These are phyloP conservation scores for Acer campestre DNA, from an alignment of 345 rosid species.

Conservation along the genomic window DNA sequence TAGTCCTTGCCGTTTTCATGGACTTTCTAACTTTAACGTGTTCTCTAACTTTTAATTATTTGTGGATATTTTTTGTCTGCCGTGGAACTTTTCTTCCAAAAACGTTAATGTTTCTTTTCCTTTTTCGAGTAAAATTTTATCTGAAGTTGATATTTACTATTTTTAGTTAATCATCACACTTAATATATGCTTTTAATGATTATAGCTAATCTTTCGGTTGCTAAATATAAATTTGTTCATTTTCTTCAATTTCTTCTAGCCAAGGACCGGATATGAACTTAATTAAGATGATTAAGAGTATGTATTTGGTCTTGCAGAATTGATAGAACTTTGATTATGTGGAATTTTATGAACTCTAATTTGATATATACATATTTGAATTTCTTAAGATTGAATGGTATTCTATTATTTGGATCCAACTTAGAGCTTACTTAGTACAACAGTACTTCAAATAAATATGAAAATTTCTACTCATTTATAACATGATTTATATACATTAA, in stretches of 20 bases:
- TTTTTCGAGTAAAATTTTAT: background rate
- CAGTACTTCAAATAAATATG: background rate
- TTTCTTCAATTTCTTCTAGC: background rate
- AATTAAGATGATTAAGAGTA: background rate
- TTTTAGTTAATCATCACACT: background rate
- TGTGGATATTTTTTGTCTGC: background rate
- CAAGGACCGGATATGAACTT: background rate
- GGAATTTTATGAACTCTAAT: background rate
- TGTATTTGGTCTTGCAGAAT: background rate
- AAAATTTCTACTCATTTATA: background rate
- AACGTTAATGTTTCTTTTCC: background rate
- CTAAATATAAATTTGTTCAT: too few relatives aligned
- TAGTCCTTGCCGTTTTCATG: background rate
- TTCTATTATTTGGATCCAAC: background rate
- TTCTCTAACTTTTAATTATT: background rate
- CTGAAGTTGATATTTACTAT: background rate
- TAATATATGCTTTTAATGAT: background rate
- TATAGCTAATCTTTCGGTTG: background rate
- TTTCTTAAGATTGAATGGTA: background rate
- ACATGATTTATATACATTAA: background rate
- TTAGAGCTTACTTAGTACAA: background rate
- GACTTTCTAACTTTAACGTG: constrained; percentile 2
- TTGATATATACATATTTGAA: background rate
- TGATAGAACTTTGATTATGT: background rate
- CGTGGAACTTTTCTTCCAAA: background rate